Conservation (phyloP, 805 yeast species). For the Scheffersomyces amazonensis region DNA sequence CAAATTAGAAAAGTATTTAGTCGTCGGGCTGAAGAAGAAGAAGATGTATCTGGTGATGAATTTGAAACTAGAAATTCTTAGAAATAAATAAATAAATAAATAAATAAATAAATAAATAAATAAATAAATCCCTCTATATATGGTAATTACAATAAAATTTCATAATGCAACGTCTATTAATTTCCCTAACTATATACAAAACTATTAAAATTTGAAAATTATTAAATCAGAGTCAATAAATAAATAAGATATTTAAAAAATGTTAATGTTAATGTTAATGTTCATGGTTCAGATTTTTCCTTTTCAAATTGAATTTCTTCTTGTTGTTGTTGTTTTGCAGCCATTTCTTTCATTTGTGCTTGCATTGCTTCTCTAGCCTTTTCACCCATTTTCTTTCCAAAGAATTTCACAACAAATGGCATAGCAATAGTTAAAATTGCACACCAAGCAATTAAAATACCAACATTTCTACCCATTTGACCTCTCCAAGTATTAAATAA, state of each 20-base stretch:
- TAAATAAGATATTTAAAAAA: too few relatives aligned
- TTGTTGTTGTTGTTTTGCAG: conserved; percentile 1
- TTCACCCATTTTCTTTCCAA: conserved; percentile 32
- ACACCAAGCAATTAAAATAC: conserved; percentile 59
- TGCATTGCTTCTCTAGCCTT: conserved; percentile 19
- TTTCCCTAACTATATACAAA: too few relatives aligned
- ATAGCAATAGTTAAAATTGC: conserved; percentile 44
- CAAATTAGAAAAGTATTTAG: conserved; percentile 36
- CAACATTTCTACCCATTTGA: conserved; percentile 56
- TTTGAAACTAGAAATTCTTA: conserved; percentile 44
- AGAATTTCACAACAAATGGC: conserved; percentile 44
- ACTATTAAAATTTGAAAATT: too few relatives aligned
- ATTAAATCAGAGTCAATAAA: too few relatives aligned
- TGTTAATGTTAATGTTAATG: too few relatives aligned
- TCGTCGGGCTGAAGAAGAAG: conserved; percentile 28
- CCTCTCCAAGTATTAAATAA: conserved; percentile 57
- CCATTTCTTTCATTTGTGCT: conserved; percentile 6
- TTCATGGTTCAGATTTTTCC: neutral
- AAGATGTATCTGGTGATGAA: conserved; percentile 52
- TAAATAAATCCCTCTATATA: neutral
- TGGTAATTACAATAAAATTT: too few relatives aligned
- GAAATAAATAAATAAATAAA: neutral
- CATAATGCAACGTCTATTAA: too few relatives aligned
- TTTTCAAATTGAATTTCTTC: conserved; percentile 1
- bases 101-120: too few relatives aligned